A percentile compares a stretch with the other conserved stretches of the same genome.
phyloP scores from a whole-genome alignment of 306 rosid species.

The Ochetophila trinervis region DNA sequence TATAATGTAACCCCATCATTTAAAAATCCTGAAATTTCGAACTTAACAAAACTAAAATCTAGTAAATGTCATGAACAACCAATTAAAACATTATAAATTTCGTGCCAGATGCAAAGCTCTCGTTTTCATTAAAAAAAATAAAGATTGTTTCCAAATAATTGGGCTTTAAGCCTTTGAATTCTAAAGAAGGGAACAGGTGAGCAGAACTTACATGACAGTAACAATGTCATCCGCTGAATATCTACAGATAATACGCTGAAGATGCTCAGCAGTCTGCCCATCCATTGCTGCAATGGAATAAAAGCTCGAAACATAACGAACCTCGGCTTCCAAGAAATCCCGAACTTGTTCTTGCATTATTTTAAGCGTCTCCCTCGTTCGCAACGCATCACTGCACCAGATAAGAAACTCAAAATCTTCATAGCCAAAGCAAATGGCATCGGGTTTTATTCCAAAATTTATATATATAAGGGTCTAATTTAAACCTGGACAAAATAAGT shows the following conservation, averaged over 20 bases:
- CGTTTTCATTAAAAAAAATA: not conserved
- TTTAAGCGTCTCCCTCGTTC: conserved; percentile 80
- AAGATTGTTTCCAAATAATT: too few relatives aligned
- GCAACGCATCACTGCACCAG: conserved; percentile 65
- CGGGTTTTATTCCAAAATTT: not conserved
- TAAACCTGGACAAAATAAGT: conserved; percentile 85
- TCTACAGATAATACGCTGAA: conserved; percentile 66
- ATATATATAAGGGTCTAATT: not conserved
- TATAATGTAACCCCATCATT: too few relatives aligned
- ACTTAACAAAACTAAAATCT: not conserved
- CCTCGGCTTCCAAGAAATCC: conserved; percentile 70
- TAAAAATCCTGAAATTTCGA: not conserved
- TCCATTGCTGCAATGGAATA: conserved; percentile 98
- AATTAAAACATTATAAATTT: not conserved
- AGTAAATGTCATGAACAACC: not conserved
- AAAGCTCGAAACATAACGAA: conserved; percentile 84
- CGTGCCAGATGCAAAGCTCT: not conserved
- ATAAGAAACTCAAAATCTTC: conserved; percentile 18
- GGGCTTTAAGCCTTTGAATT: too few relatives aligned
- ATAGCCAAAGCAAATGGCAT: not conserved
- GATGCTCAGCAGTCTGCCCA: conserved; percentile 99
- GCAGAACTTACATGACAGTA: conserved; percentile 73
- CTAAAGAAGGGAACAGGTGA: not conserved
- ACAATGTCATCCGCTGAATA: conserved; percentile 73
- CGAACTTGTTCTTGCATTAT: conserved; percentile 81